phyloP scores from a whole-genome alignment of 139 green algal species.

The Closterium sp. region DNA sequence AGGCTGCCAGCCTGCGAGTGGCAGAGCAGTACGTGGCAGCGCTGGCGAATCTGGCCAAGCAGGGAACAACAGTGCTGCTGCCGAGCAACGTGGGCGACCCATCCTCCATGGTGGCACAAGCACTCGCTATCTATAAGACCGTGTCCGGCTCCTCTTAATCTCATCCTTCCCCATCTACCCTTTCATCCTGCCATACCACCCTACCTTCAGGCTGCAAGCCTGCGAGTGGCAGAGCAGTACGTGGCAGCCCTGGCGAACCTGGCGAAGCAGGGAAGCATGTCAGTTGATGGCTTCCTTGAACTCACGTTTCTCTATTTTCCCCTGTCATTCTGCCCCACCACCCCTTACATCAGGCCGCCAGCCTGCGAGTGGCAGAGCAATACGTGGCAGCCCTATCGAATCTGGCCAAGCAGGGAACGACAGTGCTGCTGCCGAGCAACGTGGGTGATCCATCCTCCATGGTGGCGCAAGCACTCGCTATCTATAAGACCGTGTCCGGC shows the following conservation, averaged over 20 bases:
- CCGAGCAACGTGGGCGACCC: constrained; percentile 72
- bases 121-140: constrained; percentile 64
- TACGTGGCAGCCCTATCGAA: constrained; percentile 76
- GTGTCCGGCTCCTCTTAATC: neutral
- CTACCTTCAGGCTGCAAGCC: too few species aligned
- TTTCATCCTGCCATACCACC: too few species aligned
- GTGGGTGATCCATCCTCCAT: constrained; percentile 75
- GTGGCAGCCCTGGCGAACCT: too few species aligned
- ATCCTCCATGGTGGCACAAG: constrained; percentile 81
- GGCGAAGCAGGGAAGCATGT: too few species aligned
- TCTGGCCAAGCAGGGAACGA: constrained; percentile 83
- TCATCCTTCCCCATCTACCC: too few species aligned
- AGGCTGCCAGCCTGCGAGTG: constrained; percentile 74
- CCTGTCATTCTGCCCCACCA: neutral
- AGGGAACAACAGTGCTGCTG: constrained; percentile 84
- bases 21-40: constrained; percentile 70
- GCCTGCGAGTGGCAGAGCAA: constrained; percentile 78
- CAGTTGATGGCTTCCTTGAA: too few species aligned
- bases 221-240: too few species aligned
- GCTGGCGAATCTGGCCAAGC: too few species aligned
- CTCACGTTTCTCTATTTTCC: too few species aligned
- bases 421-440: constrained; percentile 80
- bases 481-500: constrained; percentile 53
- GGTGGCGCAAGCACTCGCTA: constrained; percentile 75
- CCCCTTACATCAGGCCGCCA: constrained; percentile 60